Evolutionary conservation across 2,329 filamentous ascomycete genomes (phyloP), one percentile per base, ranked within the genome.

Genomic region (Fusarium sp.): DNA sequence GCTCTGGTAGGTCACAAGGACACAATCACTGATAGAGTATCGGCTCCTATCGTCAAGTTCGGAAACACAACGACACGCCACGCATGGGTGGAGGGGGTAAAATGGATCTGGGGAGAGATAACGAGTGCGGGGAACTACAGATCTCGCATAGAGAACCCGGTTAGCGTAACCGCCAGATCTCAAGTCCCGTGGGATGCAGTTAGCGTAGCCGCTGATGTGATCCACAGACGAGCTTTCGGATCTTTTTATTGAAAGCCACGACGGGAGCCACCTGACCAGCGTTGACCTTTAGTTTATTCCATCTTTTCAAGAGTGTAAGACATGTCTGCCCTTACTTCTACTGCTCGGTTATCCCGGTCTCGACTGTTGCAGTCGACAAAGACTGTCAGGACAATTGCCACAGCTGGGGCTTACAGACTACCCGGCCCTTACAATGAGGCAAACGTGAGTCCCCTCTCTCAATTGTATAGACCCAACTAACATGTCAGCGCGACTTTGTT

Each of bases 151-250:
- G 1, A 27, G 8, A 29, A 62, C 11, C 20, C 22, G 60, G 60
- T 63, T 63, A 63, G 60, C 60, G 60, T 63, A 63, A 29, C 60
- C 60, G 60, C 60, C 27, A 45, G 57, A 60, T 22, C 18, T 45
- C 39, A 29, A 62, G 31, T 11, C 18, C 45, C 45, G 43, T 39
- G 45, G 37, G 22, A 63, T 52, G 45, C 43, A 52, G 60, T 54
- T 63, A 63, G 60, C 60, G 60, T 54, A 63, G 33, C 60, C 60
- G 60, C 60, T 18, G 43, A 50, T 20, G 20, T 5, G 20, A 31
- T 60, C 57, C 59, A 63, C 43, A 8, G 48, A 31, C 11, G 20
- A 29, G 31, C 60, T 45, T 27, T 22, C 10, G 39, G 11, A 20
- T 24, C 22, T 20, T 29, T 35, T 31, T 29, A 62, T 45, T 63